phyloP scores from a whole-genome alignment of 1,139 yeast species.

The Blastobotrys capitulatus region DNA sequence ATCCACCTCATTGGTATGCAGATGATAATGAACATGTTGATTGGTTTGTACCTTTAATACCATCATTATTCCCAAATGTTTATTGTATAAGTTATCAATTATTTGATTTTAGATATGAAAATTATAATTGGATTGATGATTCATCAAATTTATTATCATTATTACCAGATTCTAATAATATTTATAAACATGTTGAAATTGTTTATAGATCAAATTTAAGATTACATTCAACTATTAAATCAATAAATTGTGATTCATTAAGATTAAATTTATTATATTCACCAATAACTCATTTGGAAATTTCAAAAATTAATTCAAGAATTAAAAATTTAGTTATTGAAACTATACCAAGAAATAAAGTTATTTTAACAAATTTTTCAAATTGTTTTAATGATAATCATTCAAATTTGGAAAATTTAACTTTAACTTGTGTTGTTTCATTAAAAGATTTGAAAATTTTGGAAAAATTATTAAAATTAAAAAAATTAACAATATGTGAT shows the following conservation, averaged over 20 bases:
- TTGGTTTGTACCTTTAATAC: slow-evolving; percentile 4
- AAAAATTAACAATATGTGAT: neutral
- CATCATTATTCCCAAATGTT: neutral
- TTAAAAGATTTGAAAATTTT: neutral
- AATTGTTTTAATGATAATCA: neutral
- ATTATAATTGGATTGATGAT: neutral
- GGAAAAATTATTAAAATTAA: neutral
- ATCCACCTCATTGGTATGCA: slow-evolving; percentile 7
- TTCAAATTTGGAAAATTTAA: neutral
- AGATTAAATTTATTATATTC: neutral
- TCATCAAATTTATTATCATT: neutral
- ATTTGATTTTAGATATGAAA: neutral
- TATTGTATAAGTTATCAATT: neutral
- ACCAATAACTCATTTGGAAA: slow-evolving; percentile 1
- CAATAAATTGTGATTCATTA: neutral
- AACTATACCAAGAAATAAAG: neutral
- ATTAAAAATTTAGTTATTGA: neutral
- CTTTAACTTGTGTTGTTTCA: neutral
- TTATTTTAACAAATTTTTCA: neutral
- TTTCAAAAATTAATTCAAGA: neutral
- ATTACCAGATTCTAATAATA: neutral
- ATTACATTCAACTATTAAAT: neutral
- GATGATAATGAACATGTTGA: slow-evolving; percentile 4
- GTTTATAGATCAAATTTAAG: neutral
- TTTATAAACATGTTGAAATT: neutral